phyloP scores from a whole-genome alignment of 73 alveolate genomes.

The Diophrys appendiculata region DNA sequence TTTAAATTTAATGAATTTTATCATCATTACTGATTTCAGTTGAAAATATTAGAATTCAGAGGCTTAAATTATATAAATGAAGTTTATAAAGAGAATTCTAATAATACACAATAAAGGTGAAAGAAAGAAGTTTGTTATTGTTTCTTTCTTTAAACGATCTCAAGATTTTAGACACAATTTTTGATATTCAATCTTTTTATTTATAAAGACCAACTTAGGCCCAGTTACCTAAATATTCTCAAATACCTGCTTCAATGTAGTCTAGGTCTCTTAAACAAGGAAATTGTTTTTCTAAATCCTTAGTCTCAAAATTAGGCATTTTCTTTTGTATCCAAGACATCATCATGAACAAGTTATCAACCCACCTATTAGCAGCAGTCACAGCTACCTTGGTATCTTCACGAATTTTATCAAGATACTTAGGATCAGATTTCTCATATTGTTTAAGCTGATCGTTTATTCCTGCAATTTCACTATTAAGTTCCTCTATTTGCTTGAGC shows the following conservation, averaged over 20 bases:
- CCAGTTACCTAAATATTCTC: too few relatives aligned
- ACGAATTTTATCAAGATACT: constrained; percentile 25
- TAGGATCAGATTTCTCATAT: constrained; percentile 59
- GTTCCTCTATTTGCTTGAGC: constrained; percentile 15
- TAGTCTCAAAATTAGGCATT: constrained; percentile 26
- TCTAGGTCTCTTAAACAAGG: constrained; percentile 32
- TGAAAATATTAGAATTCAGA: too few relatives aligned
- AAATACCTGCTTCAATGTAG: constrained; percentile 9
- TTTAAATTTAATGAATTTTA: too few relatives aligned
- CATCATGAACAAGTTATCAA: constrained; percentile 56
- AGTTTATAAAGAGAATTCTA: too few relatives aligned
- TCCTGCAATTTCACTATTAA: constrained; percentile 14
- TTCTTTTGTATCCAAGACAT: constrained; percentile 43
- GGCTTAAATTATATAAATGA: too few relatives aligned
- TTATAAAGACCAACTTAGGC: too few relatives aligned
- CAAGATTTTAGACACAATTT: too few relatives aligned
- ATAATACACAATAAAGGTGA: too few relatives aligned
- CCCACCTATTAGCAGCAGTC: constrained; percentile 63
- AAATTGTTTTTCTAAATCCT: constrained; percentile 37
- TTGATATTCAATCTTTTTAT: too few relatives aligned
- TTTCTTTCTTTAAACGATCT: too few relatives aligned
- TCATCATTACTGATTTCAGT: too few relatives aligned
- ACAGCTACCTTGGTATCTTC: constrained; percentile 30
- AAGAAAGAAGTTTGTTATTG: too few relatives aligned
- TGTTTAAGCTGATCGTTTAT: constrained; percentile 10